Evolutionary conservation across 257 asterid genomes (phyloP), one percentile per base, ranked within the genome.

Genomic region (Apocynum venetum): DNA sequence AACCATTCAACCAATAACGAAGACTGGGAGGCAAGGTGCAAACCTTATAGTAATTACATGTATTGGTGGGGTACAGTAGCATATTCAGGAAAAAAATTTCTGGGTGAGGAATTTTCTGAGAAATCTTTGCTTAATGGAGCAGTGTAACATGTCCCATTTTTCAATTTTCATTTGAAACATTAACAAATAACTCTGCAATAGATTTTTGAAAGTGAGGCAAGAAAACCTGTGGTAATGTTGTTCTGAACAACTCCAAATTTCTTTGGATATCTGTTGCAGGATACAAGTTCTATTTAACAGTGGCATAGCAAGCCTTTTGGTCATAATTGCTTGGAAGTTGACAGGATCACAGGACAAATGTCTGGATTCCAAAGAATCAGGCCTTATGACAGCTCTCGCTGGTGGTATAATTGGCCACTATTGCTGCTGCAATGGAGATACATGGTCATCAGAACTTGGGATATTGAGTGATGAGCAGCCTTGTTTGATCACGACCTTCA

Each of bases 391-490:
- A 46, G 71, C 82, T 73, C 66, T 95, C 43, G 83, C 88, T 77
- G 98, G 98, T 77, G 97, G 94, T 53, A 82, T 95, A 75, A 86
- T 94, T 79, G 98, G 98, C 74, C 97, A 92, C 75, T 94, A 91
- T 74, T 90, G 98, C 82, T 94, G 98, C 89, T 89, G 91, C 83
- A 95, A 90, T 65, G 98, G 98, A 49, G 98, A 95, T 85, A 95
- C 98, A 1, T 95, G 98, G 98, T 94, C 98, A 7, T 94, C 98
- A 11, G 98, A 95, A 82, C 98, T 95, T 74, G 98, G 98, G 83
- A 85, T 95, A 82, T 94, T 95, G 61, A 95, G 98, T 64, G 84
- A 90, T 35, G 98, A 91, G 72, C 97, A 91, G 83, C 98, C 98
- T 72, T 90, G 91, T 11, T 71, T 95, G 47, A 87, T 95, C 73